phyloP scores from a whole-genome alignment of 441 rosid genomes.

The Corymbia citriodora region DNA sequence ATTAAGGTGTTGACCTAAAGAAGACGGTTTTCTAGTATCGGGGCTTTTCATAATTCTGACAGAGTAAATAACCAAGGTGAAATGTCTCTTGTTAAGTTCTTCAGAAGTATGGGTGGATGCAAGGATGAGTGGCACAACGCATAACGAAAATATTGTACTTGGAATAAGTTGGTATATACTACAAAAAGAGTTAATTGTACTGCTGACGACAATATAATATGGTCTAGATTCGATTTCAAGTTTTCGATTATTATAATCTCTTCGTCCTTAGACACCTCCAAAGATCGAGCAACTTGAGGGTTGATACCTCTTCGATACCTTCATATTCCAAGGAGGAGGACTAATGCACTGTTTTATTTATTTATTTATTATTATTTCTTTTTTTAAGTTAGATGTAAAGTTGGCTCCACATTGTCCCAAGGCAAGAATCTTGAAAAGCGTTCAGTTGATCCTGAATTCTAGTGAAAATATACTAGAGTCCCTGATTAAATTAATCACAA shows the following conservation, averaged over 20 bases:
- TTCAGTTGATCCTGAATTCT: background rate
- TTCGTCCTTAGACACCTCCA: background rate
- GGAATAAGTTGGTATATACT: background rate
- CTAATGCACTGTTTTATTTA: background rate
- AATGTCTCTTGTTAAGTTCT: background rate
- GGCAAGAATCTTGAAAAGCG: background rate
- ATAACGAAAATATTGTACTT: background rate
- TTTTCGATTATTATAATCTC: background rate
- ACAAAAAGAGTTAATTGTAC: background rate
- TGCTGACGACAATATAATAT: background rate
- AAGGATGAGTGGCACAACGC: background rate
- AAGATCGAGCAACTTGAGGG: background rate
- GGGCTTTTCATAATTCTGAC: background rate
- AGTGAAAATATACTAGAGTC: background rate
- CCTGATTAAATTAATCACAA: background rate
- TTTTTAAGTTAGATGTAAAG: background rate
- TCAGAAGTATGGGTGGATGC: background rate
- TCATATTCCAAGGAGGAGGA: background rate
- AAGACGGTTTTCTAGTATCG: background rate
- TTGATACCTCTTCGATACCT: background rate
- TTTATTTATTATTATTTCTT: too few relatives aligned
- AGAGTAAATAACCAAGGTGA: background rate
- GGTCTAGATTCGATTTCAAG: background rate
- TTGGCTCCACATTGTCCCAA: background rate
- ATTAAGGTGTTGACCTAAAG: background rate